Percentiles rank a stretch among this genome's conserved stretches.
Evolutionary conservation across 345 rosid genomes (phyloP).

Genomic region (Acer saccharum): DNA sequence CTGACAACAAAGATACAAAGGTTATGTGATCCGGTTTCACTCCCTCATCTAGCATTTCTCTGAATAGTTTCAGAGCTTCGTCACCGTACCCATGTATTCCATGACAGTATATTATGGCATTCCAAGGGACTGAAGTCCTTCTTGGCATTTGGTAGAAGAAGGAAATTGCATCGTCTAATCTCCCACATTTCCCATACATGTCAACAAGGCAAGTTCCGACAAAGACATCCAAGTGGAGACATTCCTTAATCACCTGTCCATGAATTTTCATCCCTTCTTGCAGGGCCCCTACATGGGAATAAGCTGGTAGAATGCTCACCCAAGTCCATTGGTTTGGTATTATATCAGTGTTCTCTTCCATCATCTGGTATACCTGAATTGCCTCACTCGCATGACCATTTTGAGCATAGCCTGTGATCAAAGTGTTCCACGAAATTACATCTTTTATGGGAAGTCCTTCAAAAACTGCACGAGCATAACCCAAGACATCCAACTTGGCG

Average conservation of each 20-base stretch:
- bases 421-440: conserved; percentile 56
- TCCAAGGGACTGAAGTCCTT: conserved; percentile 54
- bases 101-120: conserved; percentile 53
- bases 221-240: conserved; percentile 40
- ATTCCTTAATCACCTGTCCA: conserved; percentile 40
- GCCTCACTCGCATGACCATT: conserved; percentile 69
- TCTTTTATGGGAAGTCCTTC: conserved; percentile 45
- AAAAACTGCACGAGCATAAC: conserved; percentile 44
- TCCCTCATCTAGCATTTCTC: conserved; percentile 46
- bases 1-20: conserved; percentile 55
- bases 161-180: conserved; percentile 47
- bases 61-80: conserved; percentile 46
- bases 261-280: conserved; percentile 58
- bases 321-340: conserved; percentile 54
- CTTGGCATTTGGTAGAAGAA: conserved; percentile 48
- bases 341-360: conserved; percentile 43
- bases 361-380: conserved; percentile 37
- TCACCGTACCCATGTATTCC: conserved; percentile 54
- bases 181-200: conserved; percentile 67
- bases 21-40: conserved; percentile 61
- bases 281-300: conserved; percentile 53
- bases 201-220: conserved; percentile 58
- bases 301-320: conserved; percentile 61
- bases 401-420: conserved; percentile 55
- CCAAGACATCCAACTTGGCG: conserved; percentile 46